phyloP scores from a whole-genome alignment of 129 eudicot species.

The Centella asiatica region DNA sequence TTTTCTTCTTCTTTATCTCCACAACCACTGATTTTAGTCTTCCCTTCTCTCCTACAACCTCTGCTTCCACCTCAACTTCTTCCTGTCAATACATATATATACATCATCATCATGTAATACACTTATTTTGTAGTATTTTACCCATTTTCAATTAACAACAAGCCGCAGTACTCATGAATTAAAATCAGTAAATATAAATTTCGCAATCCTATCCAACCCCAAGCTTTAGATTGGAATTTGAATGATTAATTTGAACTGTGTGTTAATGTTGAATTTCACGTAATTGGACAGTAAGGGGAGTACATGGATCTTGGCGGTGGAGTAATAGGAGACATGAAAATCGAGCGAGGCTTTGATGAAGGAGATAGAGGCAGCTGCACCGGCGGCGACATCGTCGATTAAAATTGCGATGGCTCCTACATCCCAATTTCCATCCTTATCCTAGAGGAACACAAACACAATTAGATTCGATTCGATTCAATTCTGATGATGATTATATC shows the following conservation, averaged over 20 bases:
- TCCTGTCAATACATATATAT: not conserved
- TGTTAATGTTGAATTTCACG: too few species aligned
- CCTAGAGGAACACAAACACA: not conserved
- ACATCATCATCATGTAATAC: not conserved
- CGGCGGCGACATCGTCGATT: conserved; percentile 7
- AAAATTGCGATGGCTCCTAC: conserved; percentile 17
- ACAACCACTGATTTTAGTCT: conserved; percentile 14
- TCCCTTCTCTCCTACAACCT: conserved; percentile 16
- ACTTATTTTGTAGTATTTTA: not conserved
- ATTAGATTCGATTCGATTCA: not conserved
- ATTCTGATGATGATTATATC: not conserved
- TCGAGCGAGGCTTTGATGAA: conserved; percentile 2
- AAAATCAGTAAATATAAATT: too few species aligned
- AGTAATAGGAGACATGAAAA: not conserved
- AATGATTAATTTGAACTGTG: too few species aligned
- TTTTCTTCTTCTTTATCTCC: conserved; percentile 13
- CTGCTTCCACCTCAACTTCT: conserved; percentile 19
- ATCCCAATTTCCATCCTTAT: conserved; percentile 22
- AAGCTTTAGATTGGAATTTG: too few species aligned
- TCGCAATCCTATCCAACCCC: too few species aligned
- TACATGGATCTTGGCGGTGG: conserved; percentile 12
- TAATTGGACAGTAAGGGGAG: too few species aligned
- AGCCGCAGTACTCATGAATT: too few species aligned
- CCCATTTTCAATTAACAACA: not conserved
- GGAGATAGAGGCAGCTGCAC: conserved; percentile 1